Conservation (phyloP, 495 filamentous ascomycete genomes). For the Astrocystis sublimbata region DNA sequence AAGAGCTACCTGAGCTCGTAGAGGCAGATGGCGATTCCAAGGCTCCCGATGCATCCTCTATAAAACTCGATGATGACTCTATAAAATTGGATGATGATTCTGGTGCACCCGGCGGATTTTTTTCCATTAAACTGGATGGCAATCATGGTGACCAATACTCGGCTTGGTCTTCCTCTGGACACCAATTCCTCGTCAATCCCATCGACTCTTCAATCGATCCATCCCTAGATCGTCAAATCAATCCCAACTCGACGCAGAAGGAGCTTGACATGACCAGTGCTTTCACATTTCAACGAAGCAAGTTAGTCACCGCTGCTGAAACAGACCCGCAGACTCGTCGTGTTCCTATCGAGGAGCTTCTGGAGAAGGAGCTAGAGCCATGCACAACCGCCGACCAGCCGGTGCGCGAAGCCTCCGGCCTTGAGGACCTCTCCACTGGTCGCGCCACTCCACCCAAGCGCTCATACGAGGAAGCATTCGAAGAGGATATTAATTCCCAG, state of each 20-base stretch:
- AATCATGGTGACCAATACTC: constrained; percentile 17
- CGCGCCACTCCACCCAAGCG: background rate
- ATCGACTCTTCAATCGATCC: constrained; percentile 22
- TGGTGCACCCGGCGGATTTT: background rate
- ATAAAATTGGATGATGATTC: background rate
- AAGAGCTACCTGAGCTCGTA: no score
- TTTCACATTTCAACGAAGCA: constrained; percentile 39
- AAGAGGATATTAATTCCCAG: background rate
- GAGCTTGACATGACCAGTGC: constrained; percentile 45
- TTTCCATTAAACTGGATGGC: constrained; percentile 9
- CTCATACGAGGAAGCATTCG: constrained; percentile 13
- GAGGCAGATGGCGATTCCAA: no score
- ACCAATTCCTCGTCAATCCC: constrained; percentile 33
- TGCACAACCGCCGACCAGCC: background rate
- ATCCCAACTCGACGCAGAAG: constrained; percentile 14
- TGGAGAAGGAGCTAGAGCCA: constrained; percentile 22
- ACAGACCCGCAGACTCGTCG: constrained; percentile 16
- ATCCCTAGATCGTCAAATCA: constrained; percentile 8
- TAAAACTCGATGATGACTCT: no score
- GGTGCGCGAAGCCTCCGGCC: background rate
- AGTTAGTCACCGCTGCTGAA: constrained; percentile 25
- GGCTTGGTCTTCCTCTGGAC: constrained; percentile 26
- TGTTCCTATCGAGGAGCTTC: constrained; percentile 27
- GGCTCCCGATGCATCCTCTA: no score
- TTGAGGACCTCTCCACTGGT: background rate